These are phyloP conservation scores for Pseudogymnoascus sp. DNA, from an alignment of 2,329 filamentous ascomycete species.

Conservation along the genomic window DNA sequence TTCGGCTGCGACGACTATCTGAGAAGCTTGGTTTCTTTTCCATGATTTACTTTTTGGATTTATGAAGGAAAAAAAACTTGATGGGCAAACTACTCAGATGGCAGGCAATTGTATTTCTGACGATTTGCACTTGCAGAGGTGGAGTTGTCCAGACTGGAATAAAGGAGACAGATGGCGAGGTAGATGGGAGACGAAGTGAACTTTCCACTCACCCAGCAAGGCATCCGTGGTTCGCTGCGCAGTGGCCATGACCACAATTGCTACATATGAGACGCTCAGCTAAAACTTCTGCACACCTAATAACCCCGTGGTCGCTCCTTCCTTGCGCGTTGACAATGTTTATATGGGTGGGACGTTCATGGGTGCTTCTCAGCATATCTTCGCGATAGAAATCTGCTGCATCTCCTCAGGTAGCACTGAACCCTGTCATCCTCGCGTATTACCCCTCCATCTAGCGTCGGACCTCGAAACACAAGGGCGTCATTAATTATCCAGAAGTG, in stretches of 20 bases:
- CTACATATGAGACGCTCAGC: neutral
- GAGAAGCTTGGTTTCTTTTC: neutral
- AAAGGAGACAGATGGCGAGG: neutral
- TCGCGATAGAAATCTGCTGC: slow-evolving; percentile 6
- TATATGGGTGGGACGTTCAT: neutral
- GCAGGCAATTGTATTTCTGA: neutral
- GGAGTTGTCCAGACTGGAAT: neutral
- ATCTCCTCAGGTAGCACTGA: slow-evolving; percentile 8
- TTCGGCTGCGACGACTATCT: neutral
- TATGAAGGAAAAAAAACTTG: neutral
- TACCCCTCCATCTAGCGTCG: slow-evolving; percentile 4
- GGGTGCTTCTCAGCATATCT: neutral
- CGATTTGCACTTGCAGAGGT: neutral
- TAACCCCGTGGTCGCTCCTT: neutral
- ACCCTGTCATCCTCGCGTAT: slow-evolving; percentile 6
- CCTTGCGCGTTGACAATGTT: neutral
- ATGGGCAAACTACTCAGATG: neutral
- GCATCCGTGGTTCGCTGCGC: neutral
- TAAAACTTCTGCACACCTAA: neutral
- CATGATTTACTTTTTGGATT: neutral
- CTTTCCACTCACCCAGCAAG: slow-evolving; percentile 1
- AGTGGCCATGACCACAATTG: slow-evolving; percentile 3
- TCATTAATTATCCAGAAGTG: neutral
- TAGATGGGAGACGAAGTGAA: neutral
- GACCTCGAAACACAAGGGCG: slow-evolving; percentile 2